phyloP scores from a whole-genome alignment of 2,329 filamentous ascomycete species.

The Cladosporium sphaerospermum region DNA sequence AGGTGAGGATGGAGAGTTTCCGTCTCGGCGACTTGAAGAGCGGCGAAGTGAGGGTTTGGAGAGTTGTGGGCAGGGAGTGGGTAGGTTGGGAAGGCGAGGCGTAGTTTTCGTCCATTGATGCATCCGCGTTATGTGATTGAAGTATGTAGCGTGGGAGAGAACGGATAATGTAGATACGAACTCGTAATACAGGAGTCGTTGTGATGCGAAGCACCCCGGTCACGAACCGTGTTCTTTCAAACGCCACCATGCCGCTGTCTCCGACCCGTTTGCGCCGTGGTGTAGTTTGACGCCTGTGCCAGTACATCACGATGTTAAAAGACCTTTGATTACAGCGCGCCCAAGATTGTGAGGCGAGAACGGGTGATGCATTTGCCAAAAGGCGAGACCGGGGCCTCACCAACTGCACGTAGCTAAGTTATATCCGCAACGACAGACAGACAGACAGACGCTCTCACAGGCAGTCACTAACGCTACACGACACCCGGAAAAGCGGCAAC shows the following conservation, averaged over 20 bases:
- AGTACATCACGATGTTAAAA: too few species aligned
- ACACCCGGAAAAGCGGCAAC: background rate
- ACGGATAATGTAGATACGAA: too few species aligned
- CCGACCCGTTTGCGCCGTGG: too few species aligned
- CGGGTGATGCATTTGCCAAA: background rate
- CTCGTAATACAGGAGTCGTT: too few species aligned
- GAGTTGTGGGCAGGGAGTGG: conserved; percentile 87
- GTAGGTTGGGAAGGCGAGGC: conserved; percentile 66
- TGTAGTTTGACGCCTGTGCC: too few species aligned
- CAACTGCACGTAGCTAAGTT: background rate
- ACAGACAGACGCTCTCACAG: background rate
- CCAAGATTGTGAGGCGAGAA: too few species aligned
- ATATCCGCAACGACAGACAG: background rate
- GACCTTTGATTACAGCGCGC: too few species aligned
- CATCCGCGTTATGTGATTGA: too few species aligned
- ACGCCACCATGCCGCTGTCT: too few species aligned
- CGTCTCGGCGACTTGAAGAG: conserved; percentile 85
- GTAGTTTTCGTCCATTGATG: background rate
- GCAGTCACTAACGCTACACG: background rate
- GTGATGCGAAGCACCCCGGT: too few species aligned
- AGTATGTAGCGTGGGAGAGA: too few species aligned
- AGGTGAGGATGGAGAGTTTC: conserved; percentile 64
- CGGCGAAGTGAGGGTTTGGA: conserved; percentile 96
- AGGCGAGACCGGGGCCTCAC: conserved; percentile 6
- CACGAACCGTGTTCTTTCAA: too few species aligned